Evolutionary conservation across 140 eudicot genomes (phyloP), one percentile per base, ranked within the genome.

Genomic region (Stevia rebaudiana): DNA sequence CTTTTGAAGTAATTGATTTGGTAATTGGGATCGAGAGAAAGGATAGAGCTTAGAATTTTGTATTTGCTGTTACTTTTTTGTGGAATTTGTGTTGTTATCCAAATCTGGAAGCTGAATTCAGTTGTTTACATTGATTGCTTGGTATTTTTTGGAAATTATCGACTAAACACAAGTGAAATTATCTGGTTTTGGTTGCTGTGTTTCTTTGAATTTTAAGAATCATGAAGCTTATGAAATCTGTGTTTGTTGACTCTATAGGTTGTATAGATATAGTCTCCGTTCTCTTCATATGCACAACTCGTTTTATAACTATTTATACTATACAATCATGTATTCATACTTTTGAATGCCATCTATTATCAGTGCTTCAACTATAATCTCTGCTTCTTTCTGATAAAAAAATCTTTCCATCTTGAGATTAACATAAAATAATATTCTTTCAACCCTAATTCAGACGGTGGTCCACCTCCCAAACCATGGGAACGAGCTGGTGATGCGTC

Each of bases 381-480:
- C 39, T n/a, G 12, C 9, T 54, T 28, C 61, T 13, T 28, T 28
- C 28, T 54, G 40, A 12, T 54, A 28, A 6, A 10, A 31, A 30
- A 15, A 15, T 16, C 4, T 31, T 30, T 9, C 13, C n/a, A 19
- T 11, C 28, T 61, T 60, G 67, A 21, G 22, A 31, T 61, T 16
- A 31, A 21, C 24, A 18, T 49, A 51, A 49, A 54, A 31, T 42
- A 19, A 15, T 42, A 24, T 11, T 50, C 21, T 51, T 31, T 69
- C 3, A 6, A n/a, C n/a, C n/a, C n/a, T 30, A 37, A 61, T 69
- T 53, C 48, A 82, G 95, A 78, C 61, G 61, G 75, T 74, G 50
- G 79, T 21, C 85, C 97, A 49, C 97, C 97, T 30, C 88, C 91
- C 42, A 89, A 86, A 74, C 97, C 95, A 22, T 89, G 97, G 97